phyloP scores from a whole-genome alignment of 306 rosid genomes.

The Arachis stenosperma region DNA sequence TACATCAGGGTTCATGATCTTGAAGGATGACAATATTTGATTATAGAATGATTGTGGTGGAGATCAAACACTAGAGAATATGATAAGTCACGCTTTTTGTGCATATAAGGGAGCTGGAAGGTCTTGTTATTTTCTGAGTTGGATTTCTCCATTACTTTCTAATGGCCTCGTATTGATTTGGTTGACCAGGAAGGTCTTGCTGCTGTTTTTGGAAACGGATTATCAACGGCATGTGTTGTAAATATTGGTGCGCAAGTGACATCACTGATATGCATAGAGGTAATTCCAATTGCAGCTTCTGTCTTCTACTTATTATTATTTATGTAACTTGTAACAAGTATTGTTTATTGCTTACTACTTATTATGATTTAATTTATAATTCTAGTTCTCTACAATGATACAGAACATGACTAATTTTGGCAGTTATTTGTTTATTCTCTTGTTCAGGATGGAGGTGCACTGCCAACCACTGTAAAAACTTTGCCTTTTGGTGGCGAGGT shows the following conservation, averaged over 20 bases:
- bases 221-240: constrained; percentile 92
- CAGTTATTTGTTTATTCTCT: constrained; percentile 37
- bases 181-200: constrained; percentile 93
- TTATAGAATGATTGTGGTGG: constrained; percentile 27
- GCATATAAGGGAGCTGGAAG: neutral
- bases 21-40: constrained; percentile 19
- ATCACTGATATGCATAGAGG: constrained; percentile 93
- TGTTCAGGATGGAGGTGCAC: constrained; percentile 87
- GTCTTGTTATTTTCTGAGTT: constrained; percentile 15
- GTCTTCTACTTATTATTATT: constrained; percentile 10
- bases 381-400: neutral
- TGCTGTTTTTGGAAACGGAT: constrained; percentile 94
- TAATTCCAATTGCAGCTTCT: constrained; percentile 45
- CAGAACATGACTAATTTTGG: too few relatives aligned
- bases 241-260: constrained; percentile 94
- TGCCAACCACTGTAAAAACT: constrained; percentile 78
- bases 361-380: constrained; percentile 7
- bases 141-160: constrained; percentile 36
- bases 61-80: constrained; percentile 9
- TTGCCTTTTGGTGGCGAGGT: constrained; percentile 99
- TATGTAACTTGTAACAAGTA: constrained; percentile 1
- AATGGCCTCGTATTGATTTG: constrained; percentile 39
- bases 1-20: constrained; percentile 10
- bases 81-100: constrained; percentile 24
- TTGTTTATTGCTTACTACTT: constrained; percentile 1